Base-by-base conservation (phyloP, 164 flowering plant genomes). In the Vitis rotundifolia region DNA sequence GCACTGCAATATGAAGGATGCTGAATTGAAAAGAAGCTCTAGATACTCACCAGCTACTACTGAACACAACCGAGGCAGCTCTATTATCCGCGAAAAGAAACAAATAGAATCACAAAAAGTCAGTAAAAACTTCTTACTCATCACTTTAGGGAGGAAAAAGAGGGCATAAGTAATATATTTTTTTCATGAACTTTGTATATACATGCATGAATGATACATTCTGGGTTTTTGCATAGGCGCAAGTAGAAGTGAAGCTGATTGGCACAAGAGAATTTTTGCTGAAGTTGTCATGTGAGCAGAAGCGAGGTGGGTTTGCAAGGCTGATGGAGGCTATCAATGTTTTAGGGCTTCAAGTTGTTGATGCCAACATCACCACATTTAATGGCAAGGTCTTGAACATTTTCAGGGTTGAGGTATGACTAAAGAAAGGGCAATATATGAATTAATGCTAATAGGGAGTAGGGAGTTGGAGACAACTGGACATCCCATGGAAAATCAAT, bases 341-440 rank as follows among this genome's bases (percentile, higher is more conserved):
- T 29, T 62, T 82, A 14, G 90, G 86, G 26, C 79, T 89, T 19
- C 70, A 77, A 57, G 82, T 90, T 3, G 72, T 73, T 31, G 78
- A 84, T 80, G 89, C 76, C 51, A 92, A 89, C 77, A 74, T 86
- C 26, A 87, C 91, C 55, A 85, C 85, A 14, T 76, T 68, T 15
- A 51, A 74, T 68, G 86, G 84, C 28, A 74, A 52, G 56, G 88
- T 82, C 64, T 77, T 79, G 53, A 81, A 80, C 79, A 74, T 82
- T 67, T 70, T 90, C 69, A 73, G 16, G 31, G 79, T 87, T 64
- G 80, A 87, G 91, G 96, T 87, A 78, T 19, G 29, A 66, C 8
- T 12, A 31, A 59, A 11, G 31, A 44, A 2, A 56, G 11, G 2
- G 3, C 18, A 53, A 15, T 14, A 1, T 15, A 29, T 22, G n/a